Evolutionary conservation across 495 filamentous ascomycete genomes (phyloP).

Genomic region (Xylaria acuta): DNA sequence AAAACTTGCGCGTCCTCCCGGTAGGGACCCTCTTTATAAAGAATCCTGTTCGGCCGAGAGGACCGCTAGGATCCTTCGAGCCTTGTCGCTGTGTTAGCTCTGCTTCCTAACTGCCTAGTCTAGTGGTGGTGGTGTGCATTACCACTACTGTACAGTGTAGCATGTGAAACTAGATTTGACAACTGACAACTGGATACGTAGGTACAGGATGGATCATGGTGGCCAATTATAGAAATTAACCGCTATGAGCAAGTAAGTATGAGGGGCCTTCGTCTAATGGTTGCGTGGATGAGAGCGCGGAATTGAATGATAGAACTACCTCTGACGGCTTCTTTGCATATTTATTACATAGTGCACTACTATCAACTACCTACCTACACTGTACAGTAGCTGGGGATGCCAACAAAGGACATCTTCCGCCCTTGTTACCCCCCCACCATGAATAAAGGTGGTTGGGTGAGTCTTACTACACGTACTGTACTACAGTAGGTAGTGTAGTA

Average conservation of each 20-base stretch:
- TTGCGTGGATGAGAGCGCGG: not conserved
- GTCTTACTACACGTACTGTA: not conserved
- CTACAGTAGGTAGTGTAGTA: too few species aligned
- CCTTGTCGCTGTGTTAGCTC: not conserved
- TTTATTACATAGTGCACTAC: too few species aligned
- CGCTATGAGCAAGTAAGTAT: not conserved
- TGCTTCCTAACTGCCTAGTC: not conserved
- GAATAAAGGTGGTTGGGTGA: not conserved
- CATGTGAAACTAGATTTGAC: too few species aligned
- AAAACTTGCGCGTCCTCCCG: conserved; percentile 8
- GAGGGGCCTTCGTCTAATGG: not conserved
- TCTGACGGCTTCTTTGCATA: too few species aligned
- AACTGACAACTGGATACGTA: too few species aligned
- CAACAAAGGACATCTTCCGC: not conserved
- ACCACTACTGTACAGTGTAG: not conserved
- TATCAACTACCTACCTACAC: too few species aligned
- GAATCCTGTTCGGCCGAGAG: not conserved
- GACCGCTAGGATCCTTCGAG: not conserved
- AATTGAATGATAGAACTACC: too few species aligned
- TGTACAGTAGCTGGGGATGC: not conserved
- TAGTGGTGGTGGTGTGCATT: not conserved
- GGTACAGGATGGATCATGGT: not conserved
- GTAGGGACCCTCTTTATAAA: conserved; percentile 5
- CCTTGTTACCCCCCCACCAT: not conserved
- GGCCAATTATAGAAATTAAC: not conserved